Base-by-base conservation (phyloP, 2,329 filamentous ascomycete genomes). In the Parastagonospora avenae region DNA sequence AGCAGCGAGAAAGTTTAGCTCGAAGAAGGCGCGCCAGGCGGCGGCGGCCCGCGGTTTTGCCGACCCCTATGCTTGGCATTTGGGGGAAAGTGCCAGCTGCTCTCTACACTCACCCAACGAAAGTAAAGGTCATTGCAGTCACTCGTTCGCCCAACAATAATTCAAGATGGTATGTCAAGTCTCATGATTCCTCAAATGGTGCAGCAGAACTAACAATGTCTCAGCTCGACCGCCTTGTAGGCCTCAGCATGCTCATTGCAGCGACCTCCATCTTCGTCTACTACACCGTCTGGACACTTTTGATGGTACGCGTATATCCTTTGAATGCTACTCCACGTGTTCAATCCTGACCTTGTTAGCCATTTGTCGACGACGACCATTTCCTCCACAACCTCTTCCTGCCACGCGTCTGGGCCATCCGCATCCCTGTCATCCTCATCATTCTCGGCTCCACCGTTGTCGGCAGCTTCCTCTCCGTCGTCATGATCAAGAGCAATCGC, bases 401-500 rank as follows among this genome's bases (percentile, higher is more conserved):
- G 56, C 93, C 93, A 40, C 92, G 94, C 74, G 92, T 96, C 74
- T 99, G 94, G 94, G 94, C 94, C 54, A 96, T 99, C 74, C 92
- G 94, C 75, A 94, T 99, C 70, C 94, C 94, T 64, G 93, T 99
- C 67, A 96, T 99, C 74, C 87, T 99, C 63, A 88, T 97, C 58
- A 86, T 99, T 40, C 82, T 99, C 62, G 92, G 89, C 59, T 92
- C 88, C 54, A 92, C 94, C 52, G 92, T 99, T 53, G 93, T 99
- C 55, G 94, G 94, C 59, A 95, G 91, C 54, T 99, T 99, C 82
- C 83, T 99, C 63, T 89, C 90, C 68, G 87, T 96, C 72, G 93
- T 99, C 71, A 99, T 99, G 94, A 97, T 99, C 79, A 86, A 91
- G 75, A 97, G 93, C 83, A 97, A 97, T 82, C 84, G 89, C 75